A percentile compares a stretch with the other conserved stretches of the same genome.
Conservation (phyloP, 139 green algal genomes). For the Ulvella scutata region DNA sequence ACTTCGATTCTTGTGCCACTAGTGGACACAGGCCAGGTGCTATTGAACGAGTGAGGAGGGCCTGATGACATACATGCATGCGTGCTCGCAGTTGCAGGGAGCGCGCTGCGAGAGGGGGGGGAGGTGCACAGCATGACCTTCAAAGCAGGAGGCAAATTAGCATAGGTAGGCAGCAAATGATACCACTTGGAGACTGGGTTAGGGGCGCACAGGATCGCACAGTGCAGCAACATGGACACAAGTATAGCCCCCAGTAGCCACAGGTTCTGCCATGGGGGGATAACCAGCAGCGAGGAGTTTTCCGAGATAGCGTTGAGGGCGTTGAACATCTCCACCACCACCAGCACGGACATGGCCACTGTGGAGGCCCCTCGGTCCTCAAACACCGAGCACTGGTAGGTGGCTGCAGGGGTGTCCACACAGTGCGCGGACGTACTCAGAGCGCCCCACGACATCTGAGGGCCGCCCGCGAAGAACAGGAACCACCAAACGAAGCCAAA, state of each 20-base stretch:
- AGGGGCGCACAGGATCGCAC: constrained; percentile 78
- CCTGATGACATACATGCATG: too few species aligned
- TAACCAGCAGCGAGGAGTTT: constrained; percentile 49
- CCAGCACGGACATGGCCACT: constrained; percentile 75
- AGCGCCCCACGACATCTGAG: constrained; percentile 37
- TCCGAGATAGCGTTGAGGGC: constrained; percentile 85
- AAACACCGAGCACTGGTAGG: constrained; percentile 60
- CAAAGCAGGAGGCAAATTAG: too few species aligned
- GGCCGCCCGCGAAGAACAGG: constrained; percentile 23
- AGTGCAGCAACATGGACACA: constrained; percentile 64
- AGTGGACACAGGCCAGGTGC: too few species aligned
- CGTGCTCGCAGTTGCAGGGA: too few species aligned
- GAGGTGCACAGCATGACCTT: too few species aligned
- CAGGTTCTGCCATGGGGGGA: constrained; percentile 76
- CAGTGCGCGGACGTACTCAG: constrained; percentile 37
- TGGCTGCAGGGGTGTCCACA: constrained; percentile 7
- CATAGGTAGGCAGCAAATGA: too few species aligned
- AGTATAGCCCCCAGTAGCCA: constrained; percentile 78
- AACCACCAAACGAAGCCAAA: constrained; percentile 85
- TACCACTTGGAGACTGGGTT: too few species aligned
- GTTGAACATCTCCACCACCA: constrained; percentile 96
- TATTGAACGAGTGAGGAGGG: too few species aligned
- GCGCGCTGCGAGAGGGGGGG: too few species aligned
- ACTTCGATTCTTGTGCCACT: too few species aligned
- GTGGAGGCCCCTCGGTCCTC: constrained; percentile 43